Conservation (phyloP, 2,329 filamentous ascomycete species). For the Fusarium liriodendri region DNA sequence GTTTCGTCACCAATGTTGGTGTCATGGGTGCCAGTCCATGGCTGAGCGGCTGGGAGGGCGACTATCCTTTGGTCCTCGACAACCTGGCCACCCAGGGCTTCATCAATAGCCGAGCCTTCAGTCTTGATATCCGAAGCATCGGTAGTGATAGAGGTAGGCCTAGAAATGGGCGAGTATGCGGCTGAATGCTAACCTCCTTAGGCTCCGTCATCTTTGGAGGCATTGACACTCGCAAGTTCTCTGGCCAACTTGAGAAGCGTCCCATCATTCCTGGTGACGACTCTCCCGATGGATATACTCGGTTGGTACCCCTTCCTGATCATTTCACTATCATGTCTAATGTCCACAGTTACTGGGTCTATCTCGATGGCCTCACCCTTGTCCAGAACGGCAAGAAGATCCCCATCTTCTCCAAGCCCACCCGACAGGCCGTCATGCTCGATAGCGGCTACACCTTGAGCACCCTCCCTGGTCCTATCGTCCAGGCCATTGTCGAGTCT, state of each 20-base stretch:
- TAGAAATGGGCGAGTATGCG: accelerated
- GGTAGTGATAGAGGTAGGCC: slow-evolving; percentile 41
- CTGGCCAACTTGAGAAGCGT: slow-evolving; percentile 64
- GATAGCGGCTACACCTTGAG: slow-evolving; percentile 77
- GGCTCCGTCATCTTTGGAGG: slow-evolving; percentile 63
- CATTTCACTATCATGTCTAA: background rate
- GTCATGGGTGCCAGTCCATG: slow-evolving; percentile 52
- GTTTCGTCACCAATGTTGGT: slow-evolving; percentile 44
- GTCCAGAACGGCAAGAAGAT: slow-evolving; percentile 50
- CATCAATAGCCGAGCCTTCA: slow-evolving; percentile 52
- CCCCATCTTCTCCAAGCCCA: slow-evolving; percentile 56
- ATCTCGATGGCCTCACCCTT: slow-evolving; percentile 52
- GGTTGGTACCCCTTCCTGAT: slow-evolving; percentile 19
- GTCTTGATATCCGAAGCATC: slow-evolving; percentile 49
- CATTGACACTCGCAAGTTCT: slow-evolving; percentile 67
- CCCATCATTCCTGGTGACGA: slow-evolving; percentile 63
- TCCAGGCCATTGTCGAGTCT: slow-evolving; percentile 55
- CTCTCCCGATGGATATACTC: slow-evolving; percentile 49
- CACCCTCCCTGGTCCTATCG: slow-evolving; percentile 70
- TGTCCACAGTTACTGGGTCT: slow-evolving; percentile 54
- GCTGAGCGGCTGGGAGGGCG: slow-evolving; percentile 48
- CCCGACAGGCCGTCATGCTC: slow-evolving; percentile 63
- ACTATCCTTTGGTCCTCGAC: slow-evolving; percentile 52
- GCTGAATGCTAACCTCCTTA: background rate
- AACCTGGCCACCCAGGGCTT: slow-evolving; percentile 48